Conservation (phyloP, 441 rosid species). For the Kokia cookei region DNA sequence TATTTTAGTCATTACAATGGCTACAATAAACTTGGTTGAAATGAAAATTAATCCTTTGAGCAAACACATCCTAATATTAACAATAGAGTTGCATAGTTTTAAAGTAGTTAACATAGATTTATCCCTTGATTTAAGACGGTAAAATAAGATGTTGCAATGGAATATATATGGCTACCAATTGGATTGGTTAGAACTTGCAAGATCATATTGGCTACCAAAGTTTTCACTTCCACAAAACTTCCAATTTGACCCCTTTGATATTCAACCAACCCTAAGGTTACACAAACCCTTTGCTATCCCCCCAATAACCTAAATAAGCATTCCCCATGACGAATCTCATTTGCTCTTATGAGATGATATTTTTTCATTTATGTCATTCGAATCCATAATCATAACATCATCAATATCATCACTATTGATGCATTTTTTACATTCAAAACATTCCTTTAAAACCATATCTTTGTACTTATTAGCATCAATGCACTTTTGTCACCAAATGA, state of each 20-base stretch:
- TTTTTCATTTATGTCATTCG: conserved; percentile 8
- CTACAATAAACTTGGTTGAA: background rate
- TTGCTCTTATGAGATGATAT: conserved; percentile 40
- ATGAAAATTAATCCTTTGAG: background rate
- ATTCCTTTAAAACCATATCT: conserved; percentile 12
- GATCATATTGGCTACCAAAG: conserved; percentile 50
- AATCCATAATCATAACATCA: conserved; percentile 11
- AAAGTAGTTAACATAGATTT: background rate
- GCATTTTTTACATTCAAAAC: conserved; percentile 16
- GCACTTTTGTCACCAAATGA: conserved; percentile 19
- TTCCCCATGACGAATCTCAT: conserved; percentile 30
- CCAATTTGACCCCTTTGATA: conserved; percentile 76
- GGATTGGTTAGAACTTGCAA: conserved; percentile 22
- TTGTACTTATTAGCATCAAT: conserved; percentile 13
- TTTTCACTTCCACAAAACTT: conserved; percentile 46
- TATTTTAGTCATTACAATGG: background rate
- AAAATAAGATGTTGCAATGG: background rate
- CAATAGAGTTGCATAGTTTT: background rate
- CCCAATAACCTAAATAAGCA: conserved; percentile 57
- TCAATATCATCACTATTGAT: conserved; percentile 7
- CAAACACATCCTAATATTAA: background rate
- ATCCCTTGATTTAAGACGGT: background rate
- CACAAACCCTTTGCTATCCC: conserved; percentile 62
- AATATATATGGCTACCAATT: conserved; percentile 45
- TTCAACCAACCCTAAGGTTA: conserved; percentile 28